Evolutionary conservation across 352 stramenopile genomes (phyloP).

Genomic region (Pythium dissimile): DNA sequence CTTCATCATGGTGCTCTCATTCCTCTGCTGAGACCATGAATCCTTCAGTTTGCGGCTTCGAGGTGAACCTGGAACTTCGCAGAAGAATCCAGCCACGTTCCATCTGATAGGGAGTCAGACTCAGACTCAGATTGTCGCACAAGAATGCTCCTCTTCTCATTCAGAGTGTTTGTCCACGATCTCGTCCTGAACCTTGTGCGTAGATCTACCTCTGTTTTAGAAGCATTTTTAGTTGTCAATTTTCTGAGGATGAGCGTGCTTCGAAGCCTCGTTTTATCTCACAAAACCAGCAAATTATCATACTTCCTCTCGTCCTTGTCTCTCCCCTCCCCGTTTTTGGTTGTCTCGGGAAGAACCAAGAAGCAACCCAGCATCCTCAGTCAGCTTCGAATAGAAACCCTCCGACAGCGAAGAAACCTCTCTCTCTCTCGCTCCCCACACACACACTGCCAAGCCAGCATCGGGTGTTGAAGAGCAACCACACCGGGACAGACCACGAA

Average conservation of each 20-base stretch:
- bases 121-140: conserved; percentile 16
- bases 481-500: conserved; percentile 13
- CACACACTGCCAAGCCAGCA: conserved; percentile 6
- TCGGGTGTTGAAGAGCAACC: conserved; percentile 27
- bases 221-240: neutral
- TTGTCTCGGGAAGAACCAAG: conserved; percentile 20
- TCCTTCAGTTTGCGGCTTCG: conserved; percentile 1
- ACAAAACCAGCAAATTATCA: neutral
- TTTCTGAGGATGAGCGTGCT: neutral
- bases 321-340: conserved; percentile 5
- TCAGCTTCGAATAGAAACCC: conserved; percentile 25
- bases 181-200: conserved; percentile 13
- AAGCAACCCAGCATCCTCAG: conserved; percentile 12
- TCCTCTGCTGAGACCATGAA: no score
- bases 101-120: conserved; percentile 7
- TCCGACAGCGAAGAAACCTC: conserved; percentile 25
- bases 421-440: no score
- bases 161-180: conserved; percentile 10
- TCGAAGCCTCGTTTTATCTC: neutral
- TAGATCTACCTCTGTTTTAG: neutral
- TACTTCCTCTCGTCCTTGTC: conserved; percentile 11
- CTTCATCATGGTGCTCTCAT: no score
- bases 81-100: conserved; percentile 13
- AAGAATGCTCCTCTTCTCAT: conserved; percentile 12
- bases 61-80: conserved; percentile 1